Evolutionary conservation across 78 protist genomes (phyloP).

Genomic region (Dictyostelium intermedium): DNA sequence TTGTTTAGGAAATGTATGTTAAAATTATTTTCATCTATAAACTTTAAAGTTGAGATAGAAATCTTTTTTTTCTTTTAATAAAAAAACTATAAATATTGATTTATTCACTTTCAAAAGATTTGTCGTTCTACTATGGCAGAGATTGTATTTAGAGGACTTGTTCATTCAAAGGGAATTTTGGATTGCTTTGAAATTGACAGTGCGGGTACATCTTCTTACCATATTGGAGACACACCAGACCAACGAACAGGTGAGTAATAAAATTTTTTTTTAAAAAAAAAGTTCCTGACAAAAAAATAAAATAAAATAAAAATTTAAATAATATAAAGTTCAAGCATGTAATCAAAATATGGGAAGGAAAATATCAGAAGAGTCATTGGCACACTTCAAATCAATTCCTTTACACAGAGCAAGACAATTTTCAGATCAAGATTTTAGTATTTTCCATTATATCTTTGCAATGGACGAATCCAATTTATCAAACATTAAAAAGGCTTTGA

Average conservation of each 20-base stretch:
- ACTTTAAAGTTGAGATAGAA: no score
- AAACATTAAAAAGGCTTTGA: conserved; percentile 3
- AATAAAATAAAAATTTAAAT: not conserved
- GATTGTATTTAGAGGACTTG: conserved; percentile 50
- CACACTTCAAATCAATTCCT: conserved; percentile 32
- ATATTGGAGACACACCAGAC: conserved; percentile 71
- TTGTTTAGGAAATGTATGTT: conserved; percentile 56
- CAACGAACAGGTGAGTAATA: not conserved
- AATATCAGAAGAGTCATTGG: conserved; percentile 16
- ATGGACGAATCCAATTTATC: conserved; percentile 67
- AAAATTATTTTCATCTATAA: no score
- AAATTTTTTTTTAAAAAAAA: not conserved
- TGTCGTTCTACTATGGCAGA: conserved; percentile 23
- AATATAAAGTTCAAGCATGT: not conserved
- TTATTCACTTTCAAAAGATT: not conserved
- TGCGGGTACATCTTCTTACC: conserved; percentile 55
- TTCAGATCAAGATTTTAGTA: not conserved
- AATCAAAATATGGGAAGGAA: not conserved
- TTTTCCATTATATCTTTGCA: conserved; percentile 43
- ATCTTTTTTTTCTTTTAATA: not conserved
- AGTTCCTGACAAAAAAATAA: not conserved
- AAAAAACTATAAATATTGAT: no score
- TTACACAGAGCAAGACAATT: conserved; percentile 54
- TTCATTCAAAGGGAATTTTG: not conserved
- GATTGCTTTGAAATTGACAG: conserved; percentile 40